These are phyloP conservation scores for Daldinia concentrica DNA, from an alignment of 495 filamentous ascomycete genomes.

Conservation along the genomic window DNA sequence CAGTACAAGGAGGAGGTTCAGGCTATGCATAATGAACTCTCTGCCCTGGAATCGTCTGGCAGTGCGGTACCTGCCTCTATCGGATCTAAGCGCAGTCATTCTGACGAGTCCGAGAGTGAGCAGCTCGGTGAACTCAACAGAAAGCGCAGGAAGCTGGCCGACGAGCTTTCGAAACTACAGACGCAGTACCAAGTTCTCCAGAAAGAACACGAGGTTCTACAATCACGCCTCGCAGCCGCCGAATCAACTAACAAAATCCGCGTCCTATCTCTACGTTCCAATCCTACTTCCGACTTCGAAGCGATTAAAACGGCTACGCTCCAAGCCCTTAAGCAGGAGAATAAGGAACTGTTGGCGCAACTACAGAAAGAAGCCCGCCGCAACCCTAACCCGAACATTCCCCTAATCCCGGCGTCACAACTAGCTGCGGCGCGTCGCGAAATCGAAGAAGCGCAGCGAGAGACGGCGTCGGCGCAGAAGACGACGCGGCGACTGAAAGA, in stretches of 20 bases:
- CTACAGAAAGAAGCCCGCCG: conserved; percentile 63
- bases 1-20: conserved; percentile 87
- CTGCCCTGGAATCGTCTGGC: conserved; percentile 61
- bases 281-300: conserved; percentile 86
- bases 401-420: conserved; percentile 76
- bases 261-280: conserved; percentile 84
- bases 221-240: conserved; percentile 75
- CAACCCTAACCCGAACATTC: conserved; percentile 43
- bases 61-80: conserved; percentile 46
- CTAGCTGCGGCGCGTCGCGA: conserved; percentile 78
- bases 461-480: conserved; percentile 85
- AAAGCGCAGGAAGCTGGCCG: conserved; percentile 86
- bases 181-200: conserved; percentile 71
- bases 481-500: conserved; percentile 83
- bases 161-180: conserved; percentile 74
- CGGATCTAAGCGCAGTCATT: conserved; percentile 67
- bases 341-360: conserved; percentile 79
- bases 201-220: conserved; percentile 76
- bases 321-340: conserved; percentile 79
- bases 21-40: conserved; percentile 73
- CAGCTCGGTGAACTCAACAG: conserved; percentile 82
- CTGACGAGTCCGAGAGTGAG: conserved; percentile 72
- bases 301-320: conserved; percentile 83
- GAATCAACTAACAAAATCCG: conserved; percentile 80
- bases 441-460: conserved; percentile 73